Evolutionary conservation across 1,284 basidiomycete species (phyloP), one percentile per base, ranked within the genome.

Genomic region (Anthracocystis panici-leucophaei): DNA sequence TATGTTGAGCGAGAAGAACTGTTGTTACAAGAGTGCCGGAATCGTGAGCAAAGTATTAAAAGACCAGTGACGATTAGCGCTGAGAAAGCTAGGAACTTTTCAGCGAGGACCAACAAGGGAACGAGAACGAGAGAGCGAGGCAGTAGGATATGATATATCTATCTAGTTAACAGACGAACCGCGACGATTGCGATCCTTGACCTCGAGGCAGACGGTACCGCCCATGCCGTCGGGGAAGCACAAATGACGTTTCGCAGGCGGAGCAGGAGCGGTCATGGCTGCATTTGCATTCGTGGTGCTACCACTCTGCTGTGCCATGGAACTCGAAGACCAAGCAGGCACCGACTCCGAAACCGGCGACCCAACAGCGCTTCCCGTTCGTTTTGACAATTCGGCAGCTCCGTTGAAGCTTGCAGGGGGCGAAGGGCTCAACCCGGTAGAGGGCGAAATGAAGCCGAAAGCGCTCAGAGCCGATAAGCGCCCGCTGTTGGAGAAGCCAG

Each of bases 191-290:
- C 69, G 61, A 42, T 69, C 74, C 42, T 69, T 70, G 59, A 62
- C 44, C 40, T 76, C 74, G 46, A 72, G 35, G 51, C 74, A 76
- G 48, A 76, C 64, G 16, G 74, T 73, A 3, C 74, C 74, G 4
- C 74, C 74, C 62, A 68, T 68, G 5, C 69, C 74, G 33, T 76
- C 74, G 2, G 74, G 74, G 57, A 76, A 68, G 52, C 74, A 76
- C 11, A 72, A 51, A 54, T 76, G 74, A 10, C 69, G 59, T 51
- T 66, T 75, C 9, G 48, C 53, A 8, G 58, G 58, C 5, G 61
- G 62, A 5, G 45, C 46, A 5, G 45, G 44, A n/a, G 57, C 21
- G 11, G 41, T 20, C 21, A 38, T 25, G 7, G 52, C 14, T n/a
- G 50, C 40, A 27, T 5, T 50, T 18, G 59, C 18, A 40, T 45